Percentiles rank a stretch among this genome's conserved stretches.
Conservation (phyloP, 306 rosid species). For the Comarum palustre region DNA sequence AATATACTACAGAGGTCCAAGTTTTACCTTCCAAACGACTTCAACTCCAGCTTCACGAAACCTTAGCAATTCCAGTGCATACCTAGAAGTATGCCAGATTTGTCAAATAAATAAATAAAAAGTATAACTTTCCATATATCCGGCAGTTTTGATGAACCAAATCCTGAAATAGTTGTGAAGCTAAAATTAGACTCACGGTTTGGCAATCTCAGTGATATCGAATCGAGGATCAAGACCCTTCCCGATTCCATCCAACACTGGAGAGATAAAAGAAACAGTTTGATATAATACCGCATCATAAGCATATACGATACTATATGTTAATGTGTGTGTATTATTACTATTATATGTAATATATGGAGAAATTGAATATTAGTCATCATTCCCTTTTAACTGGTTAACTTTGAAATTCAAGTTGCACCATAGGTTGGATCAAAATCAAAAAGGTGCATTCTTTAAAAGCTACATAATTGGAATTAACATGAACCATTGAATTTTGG, state of each 20-base stretch:
- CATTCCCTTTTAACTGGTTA: background rate
- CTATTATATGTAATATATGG: background rate
- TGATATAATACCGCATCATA: constrained; percentile 10
- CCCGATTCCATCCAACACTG: constrained; percentile 98
- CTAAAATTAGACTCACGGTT: constrained; percentile 72
- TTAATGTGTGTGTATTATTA: no score
- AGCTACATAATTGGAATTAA: background rate
- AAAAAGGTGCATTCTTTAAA: background rate
- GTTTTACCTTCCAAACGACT: constrained; percentile 73
- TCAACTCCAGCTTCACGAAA: constrained; percentile 98
- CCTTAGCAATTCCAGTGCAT: constrained; percentile 86
- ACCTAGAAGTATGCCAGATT: constrained; percentile 50
- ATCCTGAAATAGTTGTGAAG: constrained; percentile 5
- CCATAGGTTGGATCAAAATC: background rate
- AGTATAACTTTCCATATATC: constrained; percentile 17
- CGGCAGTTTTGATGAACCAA: constrained; percentile 6
- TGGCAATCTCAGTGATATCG: constrained; percentile 98
- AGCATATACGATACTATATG: background rate
- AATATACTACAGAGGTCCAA: constrained; percentile 16
- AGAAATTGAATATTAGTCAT: background rate
- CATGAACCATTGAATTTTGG: background rate
- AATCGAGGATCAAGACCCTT: constrained; percentile 98
- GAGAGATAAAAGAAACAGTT: constrained; percentile 20
- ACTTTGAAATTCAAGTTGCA: background rate
- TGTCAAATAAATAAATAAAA: constrained; percentile 12